Conservation (phyloP, 2,329 filamentous ascomycete genomes). For the Akanthomyces dipterigenus region DNA sequence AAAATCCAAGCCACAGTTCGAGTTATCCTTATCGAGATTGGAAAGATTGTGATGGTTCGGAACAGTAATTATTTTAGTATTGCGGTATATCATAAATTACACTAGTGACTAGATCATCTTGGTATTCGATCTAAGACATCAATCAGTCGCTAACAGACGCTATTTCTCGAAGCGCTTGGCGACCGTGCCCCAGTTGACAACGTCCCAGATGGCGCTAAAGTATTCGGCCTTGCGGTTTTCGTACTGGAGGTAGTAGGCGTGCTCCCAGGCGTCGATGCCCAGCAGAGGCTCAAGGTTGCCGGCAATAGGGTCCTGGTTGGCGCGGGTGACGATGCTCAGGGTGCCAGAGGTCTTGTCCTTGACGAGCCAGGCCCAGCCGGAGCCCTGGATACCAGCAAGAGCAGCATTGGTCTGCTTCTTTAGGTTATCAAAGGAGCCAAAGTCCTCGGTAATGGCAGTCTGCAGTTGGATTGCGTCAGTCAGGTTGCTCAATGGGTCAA, state of each 20-base stretch:
- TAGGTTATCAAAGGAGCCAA: constrained; percentile 59
- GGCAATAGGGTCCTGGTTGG: constrained; percentile 85
- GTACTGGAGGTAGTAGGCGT: constrained; percentile 94
- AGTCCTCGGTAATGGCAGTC: constrained; percentile 57
- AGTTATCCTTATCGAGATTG: background rate
- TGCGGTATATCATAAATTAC: constrained; percentile 11
- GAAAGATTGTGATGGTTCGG: no score
- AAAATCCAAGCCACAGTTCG: background rate
- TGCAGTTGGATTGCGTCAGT: constrained; percentile 16
- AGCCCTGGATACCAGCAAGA: constrained; percentile 73
- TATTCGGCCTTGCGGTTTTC: constrained; percentile 97
- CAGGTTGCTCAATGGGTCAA: background rate
- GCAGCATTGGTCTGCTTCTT: constrained; percentile 60
- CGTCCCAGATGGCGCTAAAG: constrained; percentile 89
- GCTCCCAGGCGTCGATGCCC: constrained; percentile 93
- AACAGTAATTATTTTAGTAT: background rate
- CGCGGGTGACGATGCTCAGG: constrained; percentile 60
- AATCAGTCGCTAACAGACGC: background rate
- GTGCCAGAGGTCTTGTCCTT: constrained; percentile 58
- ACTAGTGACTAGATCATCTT: background rate
- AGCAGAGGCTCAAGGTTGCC: constrained; percentile 77
- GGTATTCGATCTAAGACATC: background rate
- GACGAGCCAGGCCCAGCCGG: constrained; percentile 86
- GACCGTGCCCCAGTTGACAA: constrained; percentile 91
- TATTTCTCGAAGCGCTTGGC: constrained; percentile 63